These are phyloP conservation scores for Phytopythium sindhum DNA, from an alignment of 352 stramenopile species.

Conservation along the genomic window DNA sequence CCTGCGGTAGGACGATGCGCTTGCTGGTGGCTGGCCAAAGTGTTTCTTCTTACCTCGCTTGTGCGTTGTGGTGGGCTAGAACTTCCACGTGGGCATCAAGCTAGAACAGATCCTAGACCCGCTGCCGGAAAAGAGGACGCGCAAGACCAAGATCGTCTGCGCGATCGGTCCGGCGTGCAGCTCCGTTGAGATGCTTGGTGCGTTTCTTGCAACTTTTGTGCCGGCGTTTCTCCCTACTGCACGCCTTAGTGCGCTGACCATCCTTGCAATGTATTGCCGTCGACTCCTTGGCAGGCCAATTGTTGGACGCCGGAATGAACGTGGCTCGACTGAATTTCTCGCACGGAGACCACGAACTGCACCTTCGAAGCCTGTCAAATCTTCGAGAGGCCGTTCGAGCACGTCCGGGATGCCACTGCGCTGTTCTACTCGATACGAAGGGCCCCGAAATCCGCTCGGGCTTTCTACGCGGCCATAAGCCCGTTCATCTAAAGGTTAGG, in stretches of 20 bases:
- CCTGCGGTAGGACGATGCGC: conserved; percentile 21
- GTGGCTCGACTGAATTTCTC: conserved; percentile 99
- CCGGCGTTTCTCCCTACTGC: conserved; percentile 1
- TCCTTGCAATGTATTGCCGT: background rate
- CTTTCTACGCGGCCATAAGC: conserved; percentile 62
- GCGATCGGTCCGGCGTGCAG: conserved; percentile 97
- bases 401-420: conserved; percentile 76
- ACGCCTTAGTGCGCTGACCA: conserved; percentile 1
- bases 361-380: conserved; percentile 89
- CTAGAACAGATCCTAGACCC: conserved; percentile 69
- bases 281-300: conserved; percentile 32
- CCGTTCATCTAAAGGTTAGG: conserved; percentile 59
- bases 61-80: conserved; percentile 18
- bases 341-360: conserved; percentile 96
- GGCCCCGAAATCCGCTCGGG: conserved; percentile 96
- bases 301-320: conserved; percentile 93
- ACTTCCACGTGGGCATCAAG: conserved; percentile 67
- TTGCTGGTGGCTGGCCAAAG: background rate
- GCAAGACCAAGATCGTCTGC: conserved; percentile 99
- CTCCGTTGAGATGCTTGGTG: conserved; percentile 94
- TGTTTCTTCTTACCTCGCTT: background rate
- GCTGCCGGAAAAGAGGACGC: conserved; percentile 31
- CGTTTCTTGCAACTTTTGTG: conserved; percentile 6
- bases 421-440: conserved; percentile 97
- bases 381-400: conserved; percentile 72